Percentiles rank a stretch among this genome's conserved stretches.
phyloP scores from a whole-genome alignment of 83 land plant species.

The Picea abies region DNA sequence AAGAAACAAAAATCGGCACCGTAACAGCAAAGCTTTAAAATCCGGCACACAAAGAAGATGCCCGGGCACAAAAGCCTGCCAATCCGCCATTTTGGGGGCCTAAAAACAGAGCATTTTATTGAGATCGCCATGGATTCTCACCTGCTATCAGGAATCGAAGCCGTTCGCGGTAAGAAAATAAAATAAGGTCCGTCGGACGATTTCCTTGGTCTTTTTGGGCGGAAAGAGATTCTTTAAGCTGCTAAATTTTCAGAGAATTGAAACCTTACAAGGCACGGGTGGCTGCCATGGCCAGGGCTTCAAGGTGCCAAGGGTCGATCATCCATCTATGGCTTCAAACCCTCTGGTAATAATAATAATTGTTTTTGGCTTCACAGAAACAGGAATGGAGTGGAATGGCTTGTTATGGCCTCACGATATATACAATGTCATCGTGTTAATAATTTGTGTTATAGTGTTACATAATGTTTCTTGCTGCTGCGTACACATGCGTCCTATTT shows the following conservation, averaged over 20 bases:
- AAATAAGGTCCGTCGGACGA: background rate
- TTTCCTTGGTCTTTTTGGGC: constrained; percentile 5
- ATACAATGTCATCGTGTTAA: no score
- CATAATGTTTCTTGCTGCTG: background rate
- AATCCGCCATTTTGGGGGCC: no score
- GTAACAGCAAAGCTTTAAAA: no score
- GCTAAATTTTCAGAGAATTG: background rate
- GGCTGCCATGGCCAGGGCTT: background rate
- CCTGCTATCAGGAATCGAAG: no score
- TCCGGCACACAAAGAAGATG: no score
- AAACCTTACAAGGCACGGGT: background rate
- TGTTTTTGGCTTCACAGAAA: background rate
- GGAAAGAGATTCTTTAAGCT: background rate
- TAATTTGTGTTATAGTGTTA: background rate
- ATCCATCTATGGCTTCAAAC: constrained; percentile 13
- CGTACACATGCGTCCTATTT: background rate
- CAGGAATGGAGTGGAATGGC: background rate
- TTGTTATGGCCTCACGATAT: background rate
- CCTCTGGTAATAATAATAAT: background rate
- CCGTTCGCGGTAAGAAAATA: background rate
- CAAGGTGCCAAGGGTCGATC: constrained; percentile 3
- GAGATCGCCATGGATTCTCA: no score
- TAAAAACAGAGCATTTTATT: no score
- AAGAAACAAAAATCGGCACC: no score
- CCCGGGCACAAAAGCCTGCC: no score